Percentiles rank a stretch among this genome's conserved stretches.
These are phyloP conservation scores for Ceratocystis smalleyi DNA, from an alignment of 2,329 filamentous ascomycete genomes.

Conservation along the genomic window DNA sequence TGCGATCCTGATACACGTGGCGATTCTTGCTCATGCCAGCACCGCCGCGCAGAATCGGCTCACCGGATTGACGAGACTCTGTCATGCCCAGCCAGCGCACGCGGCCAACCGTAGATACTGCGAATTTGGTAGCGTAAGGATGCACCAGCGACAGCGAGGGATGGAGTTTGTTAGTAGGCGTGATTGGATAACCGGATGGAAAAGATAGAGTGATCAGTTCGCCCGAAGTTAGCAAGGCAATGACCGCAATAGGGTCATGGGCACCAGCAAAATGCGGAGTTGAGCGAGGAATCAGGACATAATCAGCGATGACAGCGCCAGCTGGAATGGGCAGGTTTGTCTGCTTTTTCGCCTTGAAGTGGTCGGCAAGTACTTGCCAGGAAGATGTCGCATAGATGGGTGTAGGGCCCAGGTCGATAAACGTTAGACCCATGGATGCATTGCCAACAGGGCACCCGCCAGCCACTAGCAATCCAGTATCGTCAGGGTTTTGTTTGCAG, in stretches of 20 bases:
- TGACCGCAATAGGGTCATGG: slow-evolving; percentile 76
- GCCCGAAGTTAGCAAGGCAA: slow-evolving; percentile 67
- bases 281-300: slow-evolving; percentile 64
- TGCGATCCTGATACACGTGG: slow-evolving; percentile 67
- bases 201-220: slow-evolving; percentile 84
- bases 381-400: slow-evolving; percentile 83
- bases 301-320: slow-evolving; percentile 61
- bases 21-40: slow-evolving; percentile 53
- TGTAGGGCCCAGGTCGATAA: slow-evolving; percentile 76
- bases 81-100: slow-evolving; percentile 77
- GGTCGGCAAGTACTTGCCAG: slow-evolving; percentile 66
- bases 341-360: slow-evolving; percentile 64
- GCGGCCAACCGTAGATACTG: slow-evolving; percentile 59
- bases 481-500: slow-evolving; percentile 82
- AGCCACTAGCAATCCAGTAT: slow-evolving; percentile 74
- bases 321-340: slow-evolving; percentile 59
- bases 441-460: slow-evolving; percentile 59
- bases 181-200: slow-evolving; percentile 78
- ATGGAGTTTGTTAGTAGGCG: slow-evolving; percentile 83
- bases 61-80: slow-evolving; percentile 68
- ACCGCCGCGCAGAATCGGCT: slow-evolving; percentile 63
- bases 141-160: slow-evolving; percentile 77
- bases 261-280: slow-evolving; percentile 78
- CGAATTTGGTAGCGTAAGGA: slow-evolving; percentile 64
- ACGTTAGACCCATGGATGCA: slow-evolving; percentile 62